Evolutionary conservation across 306 rosid species (phyloP).

Genomic region (Lupinus albus): DNA sequence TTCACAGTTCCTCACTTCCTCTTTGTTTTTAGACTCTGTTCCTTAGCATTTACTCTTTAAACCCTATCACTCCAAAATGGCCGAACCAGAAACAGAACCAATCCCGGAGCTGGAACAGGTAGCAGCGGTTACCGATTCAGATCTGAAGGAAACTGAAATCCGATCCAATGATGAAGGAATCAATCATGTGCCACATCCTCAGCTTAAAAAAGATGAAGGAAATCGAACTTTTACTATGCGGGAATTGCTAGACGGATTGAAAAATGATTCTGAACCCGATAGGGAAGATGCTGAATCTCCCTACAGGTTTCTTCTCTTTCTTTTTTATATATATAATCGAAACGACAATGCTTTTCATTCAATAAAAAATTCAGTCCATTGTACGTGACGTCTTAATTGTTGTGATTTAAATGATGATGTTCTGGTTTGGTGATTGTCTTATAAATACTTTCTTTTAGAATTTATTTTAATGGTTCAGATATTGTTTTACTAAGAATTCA

Average conservation of each 20-base stretch:
- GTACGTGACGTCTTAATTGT: no score
- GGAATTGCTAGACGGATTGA: conserved; percentile 81
- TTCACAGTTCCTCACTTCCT: background rate
- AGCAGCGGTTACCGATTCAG: conserved; percentile 37
- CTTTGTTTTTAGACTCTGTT: background rate
- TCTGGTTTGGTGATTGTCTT: background rate
- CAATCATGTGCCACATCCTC: conserved; percentile 44
- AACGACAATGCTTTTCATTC: conserved; percentile 3
- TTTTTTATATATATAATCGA: background rate
- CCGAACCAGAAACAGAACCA: conserved; percentile 11
- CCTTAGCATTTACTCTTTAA: background rate
- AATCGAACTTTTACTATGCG: conserved; percentile 97
- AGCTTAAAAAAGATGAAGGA: conserved; percentile 81
- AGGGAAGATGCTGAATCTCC: conserved; percentile 60
- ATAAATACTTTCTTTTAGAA: background rate
- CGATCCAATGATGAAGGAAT: conserved; percentile 34
- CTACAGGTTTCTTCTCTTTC: conserved; percentile 53
- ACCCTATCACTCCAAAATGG: conserved; percentile 37
- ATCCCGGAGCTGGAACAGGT: conserved; percentile 30
- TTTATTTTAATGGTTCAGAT: conserved; percentile 30
- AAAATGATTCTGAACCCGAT: conserved; percentile 62
- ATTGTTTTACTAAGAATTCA: conserved; percentile 8
- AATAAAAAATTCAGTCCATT: no score
- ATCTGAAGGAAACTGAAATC: conserved; percentile 46
- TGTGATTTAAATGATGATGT: background rate